Percentiles rank a stretch among this genome's conserved stretches.
Evolutionary conservation across 2,329 filamentous ascomycete genomes (phyloP).

Genomic region (Aspergillus sp.): DNA sequence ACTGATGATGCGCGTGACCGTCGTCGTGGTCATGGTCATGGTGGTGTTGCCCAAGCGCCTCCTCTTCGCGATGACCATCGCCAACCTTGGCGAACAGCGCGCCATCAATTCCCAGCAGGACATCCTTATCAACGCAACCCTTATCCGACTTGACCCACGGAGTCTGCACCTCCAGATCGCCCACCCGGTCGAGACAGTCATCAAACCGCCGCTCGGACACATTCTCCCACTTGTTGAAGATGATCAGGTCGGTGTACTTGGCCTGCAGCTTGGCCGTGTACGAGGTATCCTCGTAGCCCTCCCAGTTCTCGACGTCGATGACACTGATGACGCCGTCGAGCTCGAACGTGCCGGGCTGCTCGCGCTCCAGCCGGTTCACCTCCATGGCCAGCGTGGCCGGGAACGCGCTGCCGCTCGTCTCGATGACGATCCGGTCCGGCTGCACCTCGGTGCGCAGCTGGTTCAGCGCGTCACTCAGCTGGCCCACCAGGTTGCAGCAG

Average conservation of each 20-base stretch:
- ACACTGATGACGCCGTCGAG: conserved; percentile 88
- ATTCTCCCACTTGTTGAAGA: conserved; percentile 90
- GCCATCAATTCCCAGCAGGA: conserved; percentile 86
- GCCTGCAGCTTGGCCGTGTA: conserved; percentile 88
- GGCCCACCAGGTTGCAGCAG: conserved; percentile 96
- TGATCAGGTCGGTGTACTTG: conserved; percentile 82
- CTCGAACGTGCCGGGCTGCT: conserved; percentile 60
- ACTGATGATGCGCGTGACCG: conserved; percentile 61
- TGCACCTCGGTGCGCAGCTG: conserved; percentile 62
- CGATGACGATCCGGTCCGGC: conserved; percentile 87
- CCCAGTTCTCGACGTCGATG: conserved; percentile 93
- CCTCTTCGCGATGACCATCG: conserved; percentile 41
- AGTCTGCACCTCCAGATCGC: conserved; percentile 76
- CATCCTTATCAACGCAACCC: conserved; percentile 72
- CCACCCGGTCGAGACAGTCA: conserved; percentile 72
- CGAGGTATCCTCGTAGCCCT: conserved; percentile 85
- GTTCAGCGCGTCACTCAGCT: conserved; percentile 75
- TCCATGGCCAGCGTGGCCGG: conserved; percentile 89
- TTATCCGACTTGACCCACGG: conserved; percentile 82
- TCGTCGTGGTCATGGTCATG: conserved; percentile 36
- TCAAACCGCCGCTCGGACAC: conserved; percentile 74
- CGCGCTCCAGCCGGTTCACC: conserved; percentile 74
- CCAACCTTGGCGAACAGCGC: conserved; percentile 55
- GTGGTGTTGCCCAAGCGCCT: conserved; percentile 38
- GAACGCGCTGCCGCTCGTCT: conserved; percentile 86